Percentiles rank a stretch among this genome's conserved stretches.
These are phyloP conservation scores for Geotrichum restrictum DNA, from an alignment of 1,139 yeast genomes.

Conservation along the genomic window DNA sequence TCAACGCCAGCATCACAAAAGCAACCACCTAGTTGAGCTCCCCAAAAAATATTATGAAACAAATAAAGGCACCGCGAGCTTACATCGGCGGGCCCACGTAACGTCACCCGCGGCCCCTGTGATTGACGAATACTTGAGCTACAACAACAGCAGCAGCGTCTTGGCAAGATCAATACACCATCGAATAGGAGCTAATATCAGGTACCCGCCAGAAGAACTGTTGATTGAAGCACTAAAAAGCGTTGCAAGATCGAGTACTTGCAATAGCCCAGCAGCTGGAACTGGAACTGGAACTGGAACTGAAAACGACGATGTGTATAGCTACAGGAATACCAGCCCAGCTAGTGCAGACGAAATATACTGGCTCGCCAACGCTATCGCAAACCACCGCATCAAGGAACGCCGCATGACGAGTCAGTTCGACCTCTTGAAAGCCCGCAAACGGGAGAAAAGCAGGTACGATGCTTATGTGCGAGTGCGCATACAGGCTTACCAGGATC, in stretches of 20 bases:
- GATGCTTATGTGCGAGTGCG: background rate
- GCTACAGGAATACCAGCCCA: too few relatives aligned
- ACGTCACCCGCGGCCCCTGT: too few relatives aligned
- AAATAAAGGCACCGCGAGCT: background rate
- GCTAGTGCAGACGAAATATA: background rate
- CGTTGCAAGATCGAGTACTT: too few relatives aligned
- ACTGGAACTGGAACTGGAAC: too few relatives aligned
- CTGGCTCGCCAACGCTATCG: slow-evolving; percentile 6
- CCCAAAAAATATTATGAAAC: background rate
- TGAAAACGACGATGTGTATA: too few relatives aligned
- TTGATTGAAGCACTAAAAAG: too few relatives aligned
- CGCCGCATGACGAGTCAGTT: background rate
- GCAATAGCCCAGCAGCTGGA: background rate
- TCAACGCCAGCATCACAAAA: background rate
- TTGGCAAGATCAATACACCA: too few relatives aligned
- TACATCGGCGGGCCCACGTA: background rate
- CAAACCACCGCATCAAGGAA: background rate
- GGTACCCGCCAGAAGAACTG: too few relatives aligned
- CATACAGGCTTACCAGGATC: background rate
- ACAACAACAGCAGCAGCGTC: too few relatives aligned
- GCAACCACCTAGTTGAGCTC: background rate
- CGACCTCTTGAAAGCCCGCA: background rate
- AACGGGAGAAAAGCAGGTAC: background rate
- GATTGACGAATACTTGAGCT: too few relatives aligned
- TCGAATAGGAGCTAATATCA: too few relatives aligned